A percentile compares a stretch with the other conserved stretches of the same genome.
These are phyloP conservation scores for Fraxinus ornus DNA, from an alignment of 305 asterid species.

Conservation along the genomic window DNA sequence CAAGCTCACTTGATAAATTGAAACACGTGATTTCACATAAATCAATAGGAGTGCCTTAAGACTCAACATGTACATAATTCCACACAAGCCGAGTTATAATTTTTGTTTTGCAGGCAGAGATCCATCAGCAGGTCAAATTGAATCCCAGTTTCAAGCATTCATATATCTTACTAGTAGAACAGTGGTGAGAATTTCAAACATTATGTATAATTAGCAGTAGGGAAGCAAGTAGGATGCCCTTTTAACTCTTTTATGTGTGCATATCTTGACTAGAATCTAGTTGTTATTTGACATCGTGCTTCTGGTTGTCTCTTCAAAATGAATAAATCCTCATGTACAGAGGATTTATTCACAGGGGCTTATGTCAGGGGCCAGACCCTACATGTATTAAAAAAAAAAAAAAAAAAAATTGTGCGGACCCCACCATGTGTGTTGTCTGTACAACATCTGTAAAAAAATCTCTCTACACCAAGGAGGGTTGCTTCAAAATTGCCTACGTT, in stretches of 20 bases:
- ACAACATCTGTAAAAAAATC: no score
- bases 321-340: no score
- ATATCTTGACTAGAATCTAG: background rate
- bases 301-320: background rate
- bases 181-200: background rate
- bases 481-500: background rate
- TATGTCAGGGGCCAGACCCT: no score
- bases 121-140: background rate
- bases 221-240: background rate
- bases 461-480: no score
- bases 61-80: background rate
- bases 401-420: no score
- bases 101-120: background rate
- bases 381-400: no score
- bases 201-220: background rate
- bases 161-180: background rate
- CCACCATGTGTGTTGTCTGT: no score
- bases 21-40: background rate
- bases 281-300: background rate
- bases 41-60: background rate
- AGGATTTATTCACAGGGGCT: no score
- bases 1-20: background rate
- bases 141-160: background rate
- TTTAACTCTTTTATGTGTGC: background rate
- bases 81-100: background rate